Evolutionary conservation across 352 stramenopile genomes (phyloP), one percentile per base, ranked within the genome.

Genomic region (Globisporangium perplexum): DNA sequence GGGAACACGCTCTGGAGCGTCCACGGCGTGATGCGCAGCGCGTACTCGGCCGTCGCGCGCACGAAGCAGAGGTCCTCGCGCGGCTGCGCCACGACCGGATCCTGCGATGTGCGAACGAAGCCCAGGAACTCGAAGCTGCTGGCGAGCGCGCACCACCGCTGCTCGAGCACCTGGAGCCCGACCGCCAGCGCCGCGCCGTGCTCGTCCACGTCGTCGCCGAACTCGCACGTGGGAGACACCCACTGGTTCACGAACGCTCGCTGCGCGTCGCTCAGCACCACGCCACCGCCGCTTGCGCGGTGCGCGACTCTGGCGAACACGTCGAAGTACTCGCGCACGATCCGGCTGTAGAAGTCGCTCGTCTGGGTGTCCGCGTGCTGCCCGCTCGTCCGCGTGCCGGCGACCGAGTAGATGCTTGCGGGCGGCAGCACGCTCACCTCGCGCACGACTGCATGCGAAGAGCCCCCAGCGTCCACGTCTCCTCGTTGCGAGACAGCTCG

Each of bases 41-140:
- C 14, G 39, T 69, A 69, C 49, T 49, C 44, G 1, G 36, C 49
- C 3, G 38, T 69, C 17, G 62, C 53, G 35, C 47, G 39, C 36
- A 60, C 41, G 18, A 54, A 41, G 53, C 52, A 60, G 41, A 50
- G 17, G 1, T 48, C 35, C 7, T 53, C 51, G 22, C 36, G n/a
- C 5, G 17, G 44, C 7, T 54, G 28, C 28, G 31, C 53, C 44
- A 60, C 20, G 20, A 63, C 18, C 1, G 53, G 36, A 17, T 60
- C 47, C 8, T 51, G n/a, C 20, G 43, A 41, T 7, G 26, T 60
- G 47, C 59, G 58, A 5, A 38, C 31, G n/a, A 67, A 66, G 14
- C 42, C 50, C 2, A 69, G 59, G 12, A 67, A 49, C 33, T 63
- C 44, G 18, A 70, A 64, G 46, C 41, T 42, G 11, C 44, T 35